Conservation (phyloP, 805 yeast species). For the Candida incommunis region DNA sequence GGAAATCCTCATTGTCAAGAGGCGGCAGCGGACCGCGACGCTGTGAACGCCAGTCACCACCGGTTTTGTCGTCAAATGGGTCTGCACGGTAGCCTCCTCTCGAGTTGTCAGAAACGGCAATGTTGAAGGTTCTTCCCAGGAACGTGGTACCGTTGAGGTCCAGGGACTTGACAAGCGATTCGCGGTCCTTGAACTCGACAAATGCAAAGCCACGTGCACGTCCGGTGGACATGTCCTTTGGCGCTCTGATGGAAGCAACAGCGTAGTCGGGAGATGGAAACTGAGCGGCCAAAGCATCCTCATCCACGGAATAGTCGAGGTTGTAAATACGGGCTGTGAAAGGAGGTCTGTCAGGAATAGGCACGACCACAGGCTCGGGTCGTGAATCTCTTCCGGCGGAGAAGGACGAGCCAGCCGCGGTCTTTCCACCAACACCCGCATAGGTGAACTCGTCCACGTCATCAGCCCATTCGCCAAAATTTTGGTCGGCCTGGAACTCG, state of each 20-base stretch:
- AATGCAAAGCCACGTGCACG: constrained; percentile 80
- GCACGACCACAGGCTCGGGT: constrained; percentile 24
- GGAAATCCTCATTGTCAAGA: constrained; percentile 12
- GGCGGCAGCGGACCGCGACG: constrained; percentile 7
- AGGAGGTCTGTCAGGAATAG: constrained; percentile 87
- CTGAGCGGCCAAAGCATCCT: constrained; percentile 31
- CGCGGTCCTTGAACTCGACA: constrained; percentile 74
- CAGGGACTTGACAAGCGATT: constrained; percentile 62
- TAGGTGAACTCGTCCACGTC: neutral
- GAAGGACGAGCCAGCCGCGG: neutral
- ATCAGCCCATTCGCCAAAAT: neutral
- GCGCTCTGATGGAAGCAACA: constrained; percentile 54
- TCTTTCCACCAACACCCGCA: neutral
- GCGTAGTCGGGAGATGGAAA: constrained; percentile 28
- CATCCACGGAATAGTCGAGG: constrained; percentile 69
- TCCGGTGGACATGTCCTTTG: constrained; percentile 52
- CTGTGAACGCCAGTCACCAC: constrained; percentile 16
- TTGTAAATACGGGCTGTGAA: constrained; percentile 80
- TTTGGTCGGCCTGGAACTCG: constrained; percentile 1
- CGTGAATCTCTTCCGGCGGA: neutral
- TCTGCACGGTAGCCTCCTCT: constrained; percentile 36
- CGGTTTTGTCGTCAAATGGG: constrained; percentile 11
- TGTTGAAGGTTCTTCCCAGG: constrained; percentile 52
- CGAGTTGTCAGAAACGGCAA: constrained; percentile 61
- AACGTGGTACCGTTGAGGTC: constrained; percentile 58